A percentile compares a stretch with the other conserved stretches of the same genome.
These are phyloP conservation scores for Metschnikowia baotianmanensis DNA, from an alignment of 805 yeast genomes.

Conservation along the genomic window DNA sequence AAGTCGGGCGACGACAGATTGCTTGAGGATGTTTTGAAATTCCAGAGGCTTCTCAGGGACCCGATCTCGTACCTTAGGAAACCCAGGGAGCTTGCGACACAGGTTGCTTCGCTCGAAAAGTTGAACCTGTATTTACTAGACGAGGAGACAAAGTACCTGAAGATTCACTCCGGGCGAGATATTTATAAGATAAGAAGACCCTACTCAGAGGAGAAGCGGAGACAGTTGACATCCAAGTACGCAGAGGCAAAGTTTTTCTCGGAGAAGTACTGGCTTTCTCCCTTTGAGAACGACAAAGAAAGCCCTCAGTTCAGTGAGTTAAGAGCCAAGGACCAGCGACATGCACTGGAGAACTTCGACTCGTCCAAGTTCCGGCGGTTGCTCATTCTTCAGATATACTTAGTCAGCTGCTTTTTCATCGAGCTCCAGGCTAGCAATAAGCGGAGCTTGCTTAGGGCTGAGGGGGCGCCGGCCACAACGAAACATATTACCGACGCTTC, in stretches of 20 bases:
- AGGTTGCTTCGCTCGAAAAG: constrained; percentile 25
- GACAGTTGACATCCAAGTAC: constrained; percentile 21
- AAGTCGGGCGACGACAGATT: constrained; percentile 25
- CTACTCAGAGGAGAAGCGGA: constrained; percentile 16
- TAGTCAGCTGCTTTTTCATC: constrained; percentile 28
- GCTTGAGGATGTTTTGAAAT: constrained; percentile 31
- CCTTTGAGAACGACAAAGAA: constrained; percentile 25
- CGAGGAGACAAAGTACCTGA: constrained; percentile 28
- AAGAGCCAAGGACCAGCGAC: constrained; percentile 24
- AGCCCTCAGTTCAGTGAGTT: constrained; percentile 18
- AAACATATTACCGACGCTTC: constrained; percentile 38
- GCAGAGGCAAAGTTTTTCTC: constrained; percentile 28
- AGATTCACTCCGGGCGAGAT: constrained; percentile 19
- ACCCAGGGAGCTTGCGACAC: constrained; percentile 19
- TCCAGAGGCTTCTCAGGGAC: constrained; percentile 33
- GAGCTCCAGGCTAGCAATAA: constrained; percentile 28
- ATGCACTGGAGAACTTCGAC: constrained; percentile 26
- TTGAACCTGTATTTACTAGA: constrained; percentile 29
- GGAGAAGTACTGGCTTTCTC: constrained; percentile 35
- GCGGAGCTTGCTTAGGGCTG: constrained; percentile 19
- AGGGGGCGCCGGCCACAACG: constrained; percentile 28
- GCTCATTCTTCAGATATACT: constrained; percentile 30
- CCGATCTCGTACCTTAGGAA: constrained; percentile 33
- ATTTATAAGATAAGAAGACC: constrained; percentile 16
- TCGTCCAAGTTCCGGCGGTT: constrained; percentile 26